Conservation (phyloP, 352 stramenopile species). For the Pythium diclinum region DNA sequence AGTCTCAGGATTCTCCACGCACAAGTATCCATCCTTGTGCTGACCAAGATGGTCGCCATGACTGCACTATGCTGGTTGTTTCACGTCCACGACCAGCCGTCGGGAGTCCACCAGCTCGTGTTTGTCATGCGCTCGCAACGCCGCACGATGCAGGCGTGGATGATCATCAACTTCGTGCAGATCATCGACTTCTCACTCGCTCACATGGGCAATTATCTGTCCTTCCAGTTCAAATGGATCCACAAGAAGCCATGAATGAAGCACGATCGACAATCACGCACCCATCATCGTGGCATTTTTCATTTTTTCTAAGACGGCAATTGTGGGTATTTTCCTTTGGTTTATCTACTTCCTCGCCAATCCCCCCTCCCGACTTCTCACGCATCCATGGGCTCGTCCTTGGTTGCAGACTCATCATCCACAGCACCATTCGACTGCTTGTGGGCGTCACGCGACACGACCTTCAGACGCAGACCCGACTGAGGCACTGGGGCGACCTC, state of each 20-base stretch:
- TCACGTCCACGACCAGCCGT: background rate
- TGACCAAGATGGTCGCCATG: background rate
- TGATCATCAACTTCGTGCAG: slow-evolving; percentile 5
- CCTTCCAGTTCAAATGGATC: slow-evolving; percentile 23
- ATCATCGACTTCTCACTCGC: slow-evolving; percentile 12
- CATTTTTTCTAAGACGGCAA: background rate
- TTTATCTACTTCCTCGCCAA: background rate
- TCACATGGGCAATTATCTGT: slow-evolving; percentile 20
- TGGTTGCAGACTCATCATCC: background rate
- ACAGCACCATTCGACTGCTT: background rate
- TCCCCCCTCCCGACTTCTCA: slow-evolving; percentile 4
- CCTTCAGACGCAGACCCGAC: slow-evolving; percentile 19
- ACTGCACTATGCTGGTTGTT: background rate
- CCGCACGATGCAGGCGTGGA: slow-evolving; percentile 16
- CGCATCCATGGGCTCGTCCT: slow-evolving; percentile 3
- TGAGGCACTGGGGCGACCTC: background rate
- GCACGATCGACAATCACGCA: background rate
- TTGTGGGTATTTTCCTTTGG: background rate
- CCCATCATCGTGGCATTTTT: background rate
- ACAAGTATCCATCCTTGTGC: background rate
- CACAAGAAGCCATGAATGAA: background rate
- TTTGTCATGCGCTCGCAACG: slow-evolving; percentile 15
- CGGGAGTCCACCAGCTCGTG: slow-evolving; percentile 7
- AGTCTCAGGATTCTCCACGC: background rate
- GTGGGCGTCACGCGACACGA: slow-evolving; percentile 8